Evolutionary conservation across 805 yeast species (phyloP), one percentile per base, ranked within the genome.

Genomic region (Hanseniaspora pseudoguilliermondii): DNA sequence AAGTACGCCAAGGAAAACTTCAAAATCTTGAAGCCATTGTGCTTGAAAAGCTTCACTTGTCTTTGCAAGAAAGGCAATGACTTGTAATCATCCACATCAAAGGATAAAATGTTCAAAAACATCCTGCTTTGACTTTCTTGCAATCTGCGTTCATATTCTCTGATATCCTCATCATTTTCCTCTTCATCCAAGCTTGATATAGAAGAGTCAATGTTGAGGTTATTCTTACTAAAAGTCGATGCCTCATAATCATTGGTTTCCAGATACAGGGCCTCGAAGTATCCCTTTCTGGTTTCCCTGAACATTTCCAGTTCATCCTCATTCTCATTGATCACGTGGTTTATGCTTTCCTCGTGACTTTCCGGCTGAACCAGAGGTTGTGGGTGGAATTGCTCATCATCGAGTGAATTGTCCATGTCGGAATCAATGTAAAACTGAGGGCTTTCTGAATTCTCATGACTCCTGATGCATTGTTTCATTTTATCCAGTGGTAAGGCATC

Each of bases 1-100:
- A 75, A 62, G 59, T 70, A 75, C 0, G 78, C 76, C 2, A 74
- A 20, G 51, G 66, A 67, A 21, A 67, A 70, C 58, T 73, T 74
- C 27, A 64, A 34, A 7, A 63, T 61, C 10, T 25, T 44, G 9
- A 11, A 35, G 20, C 44, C 20, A 10, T 49, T 29, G 18, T 44
- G 62, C 13, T 64, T 38, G 11, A 35, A 9, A 18, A 43, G 27
- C 5, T 23, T 2, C 13, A 43, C 11, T 15, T 44, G 49, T 32
- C 46, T 34, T 11, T 35, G 21, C 5, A 20, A 6, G 23, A 51
- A 43, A 13, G 55, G 8, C 20, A 54, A 9, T 6, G 48, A 18
- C n/a, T 29, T 38, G 23, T 16, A 20, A 10, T 25, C 54, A 13
- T 36, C 18, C 27, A 4, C 39, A 23, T 48, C 52, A 27, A 48